Evolutionary conservation across 1,284 basidiomycete genomes (phyloP).

Genomic region (Cutaneotrichosporon spelunceum): DNA sequence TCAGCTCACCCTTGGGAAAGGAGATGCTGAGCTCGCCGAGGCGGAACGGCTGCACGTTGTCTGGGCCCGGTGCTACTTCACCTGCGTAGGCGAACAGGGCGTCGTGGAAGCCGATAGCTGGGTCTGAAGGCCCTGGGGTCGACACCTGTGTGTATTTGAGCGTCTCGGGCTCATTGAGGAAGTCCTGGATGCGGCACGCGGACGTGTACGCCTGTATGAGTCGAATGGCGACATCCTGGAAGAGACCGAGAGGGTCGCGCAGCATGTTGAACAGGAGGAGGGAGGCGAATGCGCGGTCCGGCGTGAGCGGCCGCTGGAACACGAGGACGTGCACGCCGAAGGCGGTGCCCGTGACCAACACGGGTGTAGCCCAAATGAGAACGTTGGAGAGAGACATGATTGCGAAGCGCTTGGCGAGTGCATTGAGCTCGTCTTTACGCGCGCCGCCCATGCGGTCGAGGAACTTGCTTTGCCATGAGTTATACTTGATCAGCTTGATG

Average conservation of each 20-base stretch:
- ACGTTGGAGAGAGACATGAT: slow-evolving; percentile 50
- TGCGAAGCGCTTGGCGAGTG: slow-evolving; percentile 52
- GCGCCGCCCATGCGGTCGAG: slow-evolving; percentile 54
- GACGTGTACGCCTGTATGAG: slow-evolving; percentile 54
- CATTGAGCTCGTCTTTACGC: slow-evolving; percentile 53
- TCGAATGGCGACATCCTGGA: slow-evolving; percentile 51
- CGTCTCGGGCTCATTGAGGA: slow-evolving; percentile 58
- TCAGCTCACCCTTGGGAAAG: slow-evolving; percentile 52
- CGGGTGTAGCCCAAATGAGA: slow-evolving; percentile 53
- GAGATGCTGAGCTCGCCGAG: slow-evolving; percentile 53
- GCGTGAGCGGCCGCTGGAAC: slow-evolving; percentile 40
- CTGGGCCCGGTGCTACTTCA: slow-evolving; percentile 21
- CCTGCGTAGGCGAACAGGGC: slow-evolving; percentile 50
- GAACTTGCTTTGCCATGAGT: slow-evolving; percentile 55
- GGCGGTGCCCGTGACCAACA: slow-evolving; percentile 54
- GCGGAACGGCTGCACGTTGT: slow-evolving; percentile 43
- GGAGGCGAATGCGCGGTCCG: slow-evolving; percentile 52
- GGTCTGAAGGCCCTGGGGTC: slow-evolving; percentile 43
- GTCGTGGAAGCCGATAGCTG: slow-evolving; percentile 55
- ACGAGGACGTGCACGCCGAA: slow-evolving; percentile 52
- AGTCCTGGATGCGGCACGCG: slow-evolving; percentile 51
- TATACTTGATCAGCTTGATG: slow-evolving; percentile 56
- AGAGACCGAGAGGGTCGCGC: slow-evolving; percentile 42
- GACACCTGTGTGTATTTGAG: slow-evolving; percentile 57
- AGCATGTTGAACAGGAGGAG: slow-evolving; percentile 58